These are phyloP conservation scores for Saturnispora halmiae DNA, from an alignment of 805 yeast species.

Conservation along the genomic window DNA sequence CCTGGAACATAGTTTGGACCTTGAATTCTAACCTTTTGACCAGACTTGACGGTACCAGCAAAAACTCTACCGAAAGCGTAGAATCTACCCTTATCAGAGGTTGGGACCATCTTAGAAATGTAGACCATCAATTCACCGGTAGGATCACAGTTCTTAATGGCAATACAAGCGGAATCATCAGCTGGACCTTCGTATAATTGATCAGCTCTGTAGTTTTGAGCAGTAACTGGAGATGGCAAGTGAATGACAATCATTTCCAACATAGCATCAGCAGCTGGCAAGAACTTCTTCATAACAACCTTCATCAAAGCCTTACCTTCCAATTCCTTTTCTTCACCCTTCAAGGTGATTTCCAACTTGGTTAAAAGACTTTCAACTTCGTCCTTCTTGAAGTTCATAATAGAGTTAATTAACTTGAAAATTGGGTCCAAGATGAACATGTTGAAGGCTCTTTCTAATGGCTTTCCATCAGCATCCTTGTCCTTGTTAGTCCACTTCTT, in stretches of 20 bases:
- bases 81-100: slow-evolving; percentile 99
- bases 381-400: slow-evolving; percentile 98
- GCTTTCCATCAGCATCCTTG: slow-evolving; percentile 91
- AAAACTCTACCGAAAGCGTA: slow-evolving; percentile 99
- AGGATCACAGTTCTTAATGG: slow-evolving; percentile 98
- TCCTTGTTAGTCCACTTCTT: slow-evolving; percentile 98
- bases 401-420: slow-evolving; percentile 92
- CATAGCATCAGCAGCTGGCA: slow-evolving; percentile 99
- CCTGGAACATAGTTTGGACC: slow-evolving; percentile 99
- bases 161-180: slow-evolving; percentile 81
- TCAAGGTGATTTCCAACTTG: slow-evolving; percentile 88
- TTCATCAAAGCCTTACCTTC: slow-evolving; percentile 98
- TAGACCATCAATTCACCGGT: slow-evolving; percentile 96
- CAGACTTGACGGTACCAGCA: slow-evolving; percentile 98
- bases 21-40: slow-evolving; percentile 99
- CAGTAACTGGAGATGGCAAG: slow-evolving; percentile 99
- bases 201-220: slow-evolving; percentile 98
- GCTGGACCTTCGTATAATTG: slow-evolving; percentile 98
- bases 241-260: slow-evolving; percentile 97
- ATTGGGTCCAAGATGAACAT: slow-evolving; percentile 98
- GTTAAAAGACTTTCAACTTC: slow-evolving; percentile 87
- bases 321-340: slow-evolving; percentile 95
- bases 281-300: slow-evolving; percentile 98
- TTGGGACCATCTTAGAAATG: slow-evolving; percentile 99
- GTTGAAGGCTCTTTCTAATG: slow-evolving; percentile 98